Conservation (phyloP, 176 grass and related monocot genomes). For the Eleusine indica region DNA sequence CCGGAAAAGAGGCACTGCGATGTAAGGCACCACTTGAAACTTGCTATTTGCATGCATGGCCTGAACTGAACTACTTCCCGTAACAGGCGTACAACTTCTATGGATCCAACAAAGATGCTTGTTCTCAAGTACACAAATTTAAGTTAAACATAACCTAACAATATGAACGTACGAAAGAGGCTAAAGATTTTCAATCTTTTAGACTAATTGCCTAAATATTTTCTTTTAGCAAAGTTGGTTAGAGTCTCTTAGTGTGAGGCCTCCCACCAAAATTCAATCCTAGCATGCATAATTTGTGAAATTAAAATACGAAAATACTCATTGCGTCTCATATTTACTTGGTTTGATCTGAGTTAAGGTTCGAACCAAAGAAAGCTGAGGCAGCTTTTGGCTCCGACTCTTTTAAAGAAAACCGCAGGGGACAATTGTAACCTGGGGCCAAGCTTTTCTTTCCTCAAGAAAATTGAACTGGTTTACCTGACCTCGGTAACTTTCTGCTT, state of each 20-base stretch:
- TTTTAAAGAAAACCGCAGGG: no score
- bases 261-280: no score
- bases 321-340: no score
- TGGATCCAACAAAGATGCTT: not conserved
- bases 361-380: no score
- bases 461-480: not conserved
- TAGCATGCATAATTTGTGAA: no score
- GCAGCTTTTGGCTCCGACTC: no score
- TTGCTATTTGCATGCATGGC: not conserved
- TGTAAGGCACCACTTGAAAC: slow-evolving; percentile 4
- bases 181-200: not conserved
- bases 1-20: not conserved
- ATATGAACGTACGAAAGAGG: not conserved
- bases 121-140: not conserved
- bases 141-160: not conserved
- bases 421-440: no score
- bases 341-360: no score
- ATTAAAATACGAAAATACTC: not conserved
- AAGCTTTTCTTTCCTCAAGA: no score
- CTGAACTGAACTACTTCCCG: not conserved
- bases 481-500: not conserved
- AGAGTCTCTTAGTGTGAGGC: no score
- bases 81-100: no score
- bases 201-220: not conserved
- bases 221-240: not conserved